Conservation (phyloP, 306 rosid species). For the Sphenostylis stenocarpa region DNA sequence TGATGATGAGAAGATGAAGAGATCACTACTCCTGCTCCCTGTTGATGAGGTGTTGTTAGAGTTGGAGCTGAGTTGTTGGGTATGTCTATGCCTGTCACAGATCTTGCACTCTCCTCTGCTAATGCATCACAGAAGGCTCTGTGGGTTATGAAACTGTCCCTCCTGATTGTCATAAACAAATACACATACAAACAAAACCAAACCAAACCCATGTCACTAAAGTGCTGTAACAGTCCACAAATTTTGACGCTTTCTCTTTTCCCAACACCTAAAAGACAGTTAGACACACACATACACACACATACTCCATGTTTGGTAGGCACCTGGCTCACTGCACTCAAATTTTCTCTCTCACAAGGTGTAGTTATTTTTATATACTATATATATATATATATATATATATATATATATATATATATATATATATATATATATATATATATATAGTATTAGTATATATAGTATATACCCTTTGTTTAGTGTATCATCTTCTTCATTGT, state of each 20-base stretch:
- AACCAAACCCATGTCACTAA: constrained; percentile 26
- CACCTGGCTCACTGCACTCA: constrained; percentile 19
- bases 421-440: no score
- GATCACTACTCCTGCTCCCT: neutral
- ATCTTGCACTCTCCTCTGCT: constrained; percentile 86
- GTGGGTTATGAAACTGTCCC: constrained; percentile 98
- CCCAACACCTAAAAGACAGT: neutral
- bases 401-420: no score
- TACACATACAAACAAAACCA: constrained; percentile 29
- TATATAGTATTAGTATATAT: no score
- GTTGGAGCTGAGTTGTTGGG: neutral
- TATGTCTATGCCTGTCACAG: constrained; percentile 8
- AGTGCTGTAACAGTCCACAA: constrained; percentile 23
- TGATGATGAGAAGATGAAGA: neutral
- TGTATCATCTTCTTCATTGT: neutral
- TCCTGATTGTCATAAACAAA: constrained; percentile 49
- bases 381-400: no score
- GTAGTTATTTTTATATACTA: no score
- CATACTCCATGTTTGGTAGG: neutral
- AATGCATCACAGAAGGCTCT: constrained; percentile 98
- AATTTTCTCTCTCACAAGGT: neutral
- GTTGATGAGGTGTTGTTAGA: neutral
- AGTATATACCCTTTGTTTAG: neutral
- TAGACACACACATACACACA: neutral
- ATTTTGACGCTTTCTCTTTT: constrained; percentile 26